phyloP scores from a whole-genome alignment of 805 yeast species.

The Cyberlindnera meyerae region DNA sequence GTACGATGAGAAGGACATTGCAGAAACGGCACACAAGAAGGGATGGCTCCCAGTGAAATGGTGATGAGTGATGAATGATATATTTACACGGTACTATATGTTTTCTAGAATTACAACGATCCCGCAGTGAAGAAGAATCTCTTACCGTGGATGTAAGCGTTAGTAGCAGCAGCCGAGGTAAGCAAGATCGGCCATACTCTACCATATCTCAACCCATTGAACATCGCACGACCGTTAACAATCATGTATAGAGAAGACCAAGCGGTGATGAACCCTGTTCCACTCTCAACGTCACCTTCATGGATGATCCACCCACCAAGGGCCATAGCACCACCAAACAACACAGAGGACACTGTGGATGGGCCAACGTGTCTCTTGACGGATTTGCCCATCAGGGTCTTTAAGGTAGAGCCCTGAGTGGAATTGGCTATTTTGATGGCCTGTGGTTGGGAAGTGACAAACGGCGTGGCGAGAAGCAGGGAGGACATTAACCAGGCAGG shows the following conservation, averaged over 20 bases:
- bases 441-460: constrained; percentile 29
- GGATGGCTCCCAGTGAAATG: constrained; percentile 67
- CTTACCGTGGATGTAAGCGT: constrained; percentile 64
- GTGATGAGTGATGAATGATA: constrained; percentile 29
- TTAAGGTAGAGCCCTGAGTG: not conserved
- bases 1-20: constrained; percentile 66
- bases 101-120: constrained; percentile 1
- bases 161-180: constrained; percentile 52
- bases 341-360: constrained; percentile 33
- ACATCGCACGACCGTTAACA: constrained; percentile 60
- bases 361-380: constrained; percentile 28
- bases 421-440: constrained; percentile 10
- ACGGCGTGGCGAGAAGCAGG: constrained; percentile 34
- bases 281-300: constrained; percentile 74
- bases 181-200: constrained; percentile 60
- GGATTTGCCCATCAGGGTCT: constrained; percentile 1
- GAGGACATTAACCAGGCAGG: constrained; percentile 41
- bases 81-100: not conserved
- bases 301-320: constrained; percentile 69
- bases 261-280: constrained; percentile 74
- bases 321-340: constrained; percentile 59
- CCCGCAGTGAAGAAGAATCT: constrained; percentile 44
- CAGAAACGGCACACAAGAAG: constrained; percentile 44
- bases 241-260: constrained; percentile 76
- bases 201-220: constrained; percentile 48